phyloP scores from a whole-genome alignment of 2,329 filamentous ascomycete genomes.

The Mariannaea elegans region DNA sequence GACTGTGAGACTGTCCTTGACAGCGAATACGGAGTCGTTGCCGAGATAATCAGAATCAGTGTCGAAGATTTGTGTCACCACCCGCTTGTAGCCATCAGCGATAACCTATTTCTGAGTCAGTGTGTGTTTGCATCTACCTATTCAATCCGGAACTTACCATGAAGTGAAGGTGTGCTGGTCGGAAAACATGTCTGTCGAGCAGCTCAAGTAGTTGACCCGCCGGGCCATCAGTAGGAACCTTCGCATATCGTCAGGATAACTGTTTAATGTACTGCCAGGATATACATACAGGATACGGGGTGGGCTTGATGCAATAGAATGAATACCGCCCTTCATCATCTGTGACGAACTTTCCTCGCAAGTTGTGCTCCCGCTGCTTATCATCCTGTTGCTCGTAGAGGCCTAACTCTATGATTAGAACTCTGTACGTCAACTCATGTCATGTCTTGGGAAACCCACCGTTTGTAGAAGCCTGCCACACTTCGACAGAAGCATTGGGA shows the following conservation, averaged over 20 bases:
- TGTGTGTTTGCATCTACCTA: fast-evolving
- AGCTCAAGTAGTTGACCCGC: slow-evolving; percentile 60
- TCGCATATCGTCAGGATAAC: neutral
- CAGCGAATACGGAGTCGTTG: slow-evolving; percentile 35
- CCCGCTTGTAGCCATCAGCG: slow-evolving; percentile 68
- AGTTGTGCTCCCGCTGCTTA: slow-evolving; percentile 75
- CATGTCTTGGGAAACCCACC: slow-evolving; percentile 43
- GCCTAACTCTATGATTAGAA: slow-evolving; percentile 36
- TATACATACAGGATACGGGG: slow-evolving; percentile 58
- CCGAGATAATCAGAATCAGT: slow-evolving; percentile 32
- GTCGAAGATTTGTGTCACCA: slow-evolving; percentile 72
- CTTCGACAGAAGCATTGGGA: slow-evolving; percentile 72
- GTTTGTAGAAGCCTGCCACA: slow-evolving; percentile 85
- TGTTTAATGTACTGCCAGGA: too few relatives aligned
- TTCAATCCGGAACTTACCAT: slow-evolving; percentile 48
- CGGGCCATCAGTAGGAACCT: slow-evolving; percentile 59
- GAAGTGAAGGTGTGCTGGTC: slow-evolving; percentile 69
- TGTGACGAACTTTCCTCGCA: slow-evolving; percentile 77
- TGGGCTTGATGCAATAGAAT: slow-evolving; percentile 69
- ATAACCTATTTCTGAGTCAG: slow-evolving; percentile 44
- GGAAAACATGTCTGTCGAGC: slow-evolving; percentile 64
- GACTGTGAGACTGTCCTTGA: slow-evolving; percentile 35
- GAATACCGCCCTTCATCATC: slow-evolving; percentile 71
- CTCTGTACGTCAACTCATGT: neutral
- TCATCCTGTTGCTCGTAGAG: slow-evolving; percentile 78